Base-by-base conservation (phyloP, 495 filamentous ascomycete genomes). In the Penicillium pulvis region DNA sequence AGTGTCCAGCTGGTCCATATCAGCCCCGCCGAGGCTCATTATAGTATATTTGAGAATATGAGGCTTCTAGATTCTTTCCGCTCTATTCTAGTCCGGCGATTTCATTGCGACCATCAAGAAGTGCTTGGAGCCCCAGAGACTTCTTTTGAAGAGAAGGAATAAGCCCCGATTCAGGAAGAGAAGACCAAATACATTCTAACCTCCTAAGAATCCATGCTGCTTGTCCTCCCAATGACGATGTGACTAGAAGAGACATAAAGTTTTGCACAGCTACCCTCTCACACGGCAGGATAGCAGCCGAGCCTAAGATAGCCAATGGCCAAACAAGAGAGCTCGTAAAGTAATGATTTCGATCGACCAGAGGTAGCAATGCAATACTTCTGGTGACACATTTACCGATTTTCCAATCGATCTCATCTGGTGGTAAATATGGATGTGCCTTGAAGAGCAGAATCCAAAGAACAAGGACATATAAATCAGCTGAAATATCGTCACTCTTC, bases 271-370 rank as follows among this genome's bases (percentile, higher is more conserved):
- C 24, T 12, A 30, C 6, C 5, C 9, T 9, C 14, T 62, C 59
- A 9, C 36, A 17, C 10, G 23, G 17, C 6, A 30, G 12, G 4
- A 35, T 23, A 24, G 44, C 36, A 5, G 52, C 47, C 1, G 55
- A 49, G 1, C 60, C 60, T 6, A 62, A 30, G 3, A 62, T 58
- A 4, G 55, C 51, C n/a, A 62, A 16, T 0, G 55, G 55, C 60
- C 60, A 62, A 14, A 58, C 39, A 12, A 62, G 39, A 51, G 44
- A 55, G 30, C 60, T 62, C 6, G 55, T 35, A 28, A 57, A 54
- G 39, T 58, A 55, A n/a, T 10, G 11, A 7, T 28, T 28, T 12
- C 11, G 6, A 36, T 55, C 51, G 0, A 55, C 6, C 1, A 23
- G 24, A 42, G 39, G 36, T 12, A 55, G 14, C 6, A 41, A 39